Conservation (phyloP, 129 eudicot genomes). For the Artemisia argyi region DNA sequence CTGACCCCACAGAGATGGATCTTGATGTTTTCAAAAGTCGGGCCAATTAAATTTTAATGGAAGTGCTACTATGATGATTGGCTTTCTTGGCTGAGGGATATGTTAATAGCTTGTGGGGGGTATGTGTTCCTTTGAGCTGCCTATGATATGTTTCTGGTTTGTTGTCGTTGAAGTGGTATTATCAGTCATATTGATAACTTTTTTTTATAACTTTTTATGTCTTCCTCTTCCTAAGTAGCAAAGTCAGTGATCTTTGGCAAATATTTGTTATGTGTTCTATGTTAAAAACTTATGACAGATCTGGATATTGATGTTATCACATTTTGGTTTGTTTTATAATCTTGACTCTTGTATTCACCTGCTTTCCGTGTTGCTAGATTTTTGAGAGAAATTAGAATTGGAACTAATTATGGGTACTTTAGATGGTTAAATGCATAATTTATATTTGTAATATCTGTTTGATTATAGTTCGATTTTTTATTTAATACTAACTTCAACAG, state of each 20-base stretch:
- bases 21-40: slow-evolving; percentile 58
- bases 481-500: too few species aligned
- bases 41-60: slow-evolving; percentile 37
- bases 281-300: slow-evolving; percentile 26
- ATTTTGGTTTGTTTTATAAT: slow-evolving; percentile 22
- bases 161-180: slow-evolving; percentile 30
- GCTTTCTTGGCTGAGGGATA: neutral
- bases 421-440: too few species aligned
- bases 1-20: slow-evolving; percentile 59
- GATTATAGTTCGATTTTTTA: too few species aligned
- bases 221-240: slow-evolving; percentile 21
- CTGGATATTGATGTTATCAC: slow-evolving; percentile 21
- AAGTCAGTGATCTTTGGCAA: slow-evolving; percentile 38
- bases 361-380: too few species aligned
- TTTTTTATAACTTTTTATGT: neutral
- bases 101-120: slow-evolving; percentile 40
- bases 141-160: slow-evolving; percentile 33
- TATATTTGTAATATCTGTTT: too few species aligned
- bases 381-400: too few species aligned
- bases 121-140: slow-evolving; percentile 32
- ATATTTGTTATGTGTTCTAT: slow-evolving; percentile 24
- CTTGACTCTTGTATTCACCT: neutral
- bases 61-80: too few species aligned
- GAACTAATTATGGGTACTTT: too few species aligned
- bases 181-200: neutral